Base-by-base conservation (phyloP, 164 flowering plant species). In the Aristolochia californica region DNA sequence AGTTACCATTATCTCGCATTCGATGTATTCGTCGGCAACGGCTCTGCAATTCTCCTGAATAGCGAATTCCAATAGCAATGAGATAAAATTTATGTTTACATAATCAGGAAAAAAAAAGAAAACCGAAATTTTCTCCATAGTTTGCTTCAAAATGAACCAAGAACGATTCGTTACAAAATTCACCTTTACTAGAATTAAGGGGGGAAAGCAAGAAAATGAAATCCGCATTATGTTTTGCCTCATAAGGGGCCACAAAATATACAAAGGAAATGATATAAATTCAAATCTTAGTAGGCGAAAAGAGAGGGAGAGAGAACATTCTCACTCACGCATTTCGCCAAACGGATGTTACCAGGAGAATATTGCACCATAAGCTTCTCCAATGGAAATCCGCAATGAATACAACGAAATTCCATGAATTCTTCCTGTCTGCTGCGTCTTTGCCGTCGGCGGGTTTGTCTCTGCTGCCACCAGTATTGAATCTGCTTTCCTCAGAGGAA, bases 1-100 rank as follows among this genome's bases (percentile, higher is more conserved):
- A 13, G 23, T 5, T 62, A 85, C 93, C 86, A 82, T 86, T 63
- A 73, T 52, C 66, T 91, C 98, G 55, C 91, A 88, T 66, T 93
- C 98, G 20, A 88, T 83, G 76, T 88, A 93, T 70, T 83, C 95
- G 38, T 93, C 98, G 2, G 91, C 95, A 48, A 83, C 83, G 20
- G 78, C 79, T 61, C 73, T 81, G 77, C 97, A 93, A 44, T 73
- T 81, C 21, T 72, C 83, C 97, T 87, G 59, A 5, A 44, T 45
- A 57, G 14, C 24, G 43, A 11, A 16, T 5, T 20, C 2, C 5
- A 28, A 28, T 34, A 2, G 1, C 40, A 34, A 7, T 28, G 7
- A 7, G 40, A 34, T 34, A 1, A 34, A 34, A 34, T 2, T 34
- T 34, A 34, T 9, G 7, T 2, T 34, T 34, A 34, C 40, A 34